Evolutionary conservation across 495 filamentous ascomycete genomes (phyloP), one percentile per base, ranked within the genome.

Genomic region (Podospora pseudopauciseta): DNA sequence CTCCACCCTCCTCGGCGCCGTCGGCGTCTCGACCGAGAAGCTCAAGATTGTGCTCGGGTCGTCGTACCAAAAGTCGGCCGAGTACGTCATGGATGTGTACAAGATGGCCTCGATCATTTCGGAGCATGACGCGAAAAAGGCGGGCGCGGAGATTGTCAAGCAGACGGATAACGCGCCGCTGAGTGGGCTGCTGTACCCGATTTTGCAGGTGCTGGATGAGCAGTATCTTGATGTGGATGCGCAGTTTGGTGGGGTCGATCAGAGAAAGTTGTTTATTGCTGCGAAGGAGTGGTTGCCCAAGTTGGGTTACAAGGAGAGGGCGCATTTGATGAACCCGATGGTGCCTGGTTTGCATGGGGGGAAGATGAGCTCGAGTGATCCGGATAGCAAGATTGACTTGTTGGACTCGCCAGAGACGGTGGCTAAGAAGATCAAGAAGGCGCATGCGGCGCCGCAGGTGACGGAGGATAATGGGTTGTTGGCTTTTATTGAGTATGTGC

Each of bases 81-180:
- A 87, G 11, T 95, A 93, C 77, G 85, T 84, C 9, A 91, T 92
- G 89, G 92, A 94, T 74, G 75, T 91, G n/a, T 90, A 89, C 77
- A 85, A 87, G 78, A 69, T 78, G 59, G 70, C 70, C 30, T 75
- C 85, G 0, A 73, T 91, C 5, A 84, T 85, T 15, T 84, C 84
- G 1, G 84, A 87, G 69, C 84, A 88, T 71, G 91, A 94, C 73
- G 89, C 92, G 5, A 90, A 91, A 75, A 94, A 92, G 78, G 92
- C 93, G 0, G 94, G 95, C 16, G 90, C 91, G 1, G 95, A 99
- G 75, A 86, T 99, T 6, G 93, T 99, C 57, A 99, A 98, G 83
- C 92, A 97, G 80, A 85, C 88, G 15, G 84, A 85, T 23, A 91
- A 91, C 71, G 86, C 91, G 27, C 86, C 90, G 11, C 72, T 99